Base-by-base conservation (phyloP, 2,329 filamentous ascomycete species). In the Mycosphaerella arachidis region DNA sequence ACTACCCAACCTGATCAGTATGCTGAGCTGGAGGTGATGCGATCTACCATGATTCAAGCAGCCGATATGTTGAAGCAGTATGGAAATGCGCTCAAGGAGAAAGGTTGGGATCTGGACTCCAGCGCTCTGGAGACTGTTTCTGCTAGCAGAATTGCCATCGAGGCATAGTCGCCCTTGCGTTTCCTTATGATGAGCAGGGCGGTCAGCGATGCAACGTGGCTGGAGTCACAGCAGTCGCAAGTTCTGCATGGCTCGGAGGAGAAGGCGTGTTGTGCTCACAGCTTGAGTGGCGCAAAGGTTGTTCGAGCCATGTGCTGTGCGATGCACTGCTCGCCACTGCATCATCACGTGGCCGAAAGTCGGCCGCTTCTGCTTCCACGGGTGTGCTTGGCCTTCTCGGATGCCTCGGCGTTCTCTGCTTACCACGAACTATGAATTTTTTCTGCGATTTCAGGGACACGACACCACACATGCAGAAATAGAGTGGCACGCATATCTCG, bases 41-140 rank as follows among this genome's bases (percentile, higher is more conserved):
- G 9, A 13, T 29, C 20, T 27, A 29, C 57, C 82, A 66, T 81
- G 60, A 71, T 74, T 51, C 66, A 75, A 46, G 68, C 74, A 8
- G 66, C 67, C 7, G 68, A 69, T 9, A 73, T 79, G 52, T 84
- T 87, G 70, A 70, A 75, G 63, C 66, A 73, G 69, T 71, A 78
- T 78, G 59, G 76, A 55, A 62, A 73, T 62, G 64, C 74, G 62
- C 62, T 86, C 57, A 69, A 66, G 59, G 71, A 72, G 35, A 75
- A 68, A 33, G 88, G 88, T 0, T 92, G 89, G 89, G 83, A 92
- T 73, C 66, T 89, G 51, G 77, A 84, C 58, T 79, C 79, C 54
- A 80, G 80, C 43, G 86, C 85, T 6, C 76, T 92, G 66, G 88
- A 92, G 77, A 91, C 87, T 18, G 79, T 76, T 60, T 77, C 82